Conservation (phyloP, 2,329 filamentous ascomycete genomes). For the Fusarium falciforme region DNA sequence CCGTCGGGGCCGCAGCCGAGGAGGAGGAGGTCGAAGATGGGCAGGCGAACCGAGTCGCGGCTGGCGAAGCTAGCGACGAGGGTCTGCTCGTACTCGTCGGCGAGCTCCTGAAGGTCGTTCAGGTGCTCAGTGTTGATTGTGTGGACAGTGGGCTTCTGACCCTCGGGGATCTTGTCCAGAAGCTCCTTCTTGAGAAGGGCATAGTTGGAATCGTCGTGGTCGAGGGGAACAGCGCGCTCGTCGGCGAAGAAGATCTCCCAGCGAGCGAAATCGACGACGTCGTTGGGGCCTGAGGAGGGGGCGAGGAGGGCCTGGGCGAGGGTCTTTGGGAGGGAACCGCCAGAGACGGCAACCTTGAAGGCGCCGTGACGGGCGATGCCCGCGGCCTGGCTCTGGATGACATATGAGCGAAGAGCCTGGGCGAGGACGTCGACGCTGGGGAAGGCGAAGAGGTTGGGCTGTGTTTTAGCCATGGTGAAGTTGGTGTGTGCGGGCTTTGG, state of each 20-base stretch:
- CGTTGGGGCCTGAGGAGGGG: conserved; percentile 61
- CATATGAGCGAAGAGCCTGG: conserved; percentile 80
- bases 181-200: conserved; percentile 86
- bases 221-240: conserved; percentile 92
- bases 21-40: conserved; percentile 93
- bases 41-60: conserved; percentile 92
- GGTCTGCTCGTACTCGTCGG: conserved; percentile 91
- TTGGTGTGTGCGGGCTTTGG: conserved; percentile 38
- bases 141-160: conserved; percentile 76
- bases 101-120: conserved; percentile 88
- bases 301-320: conserved; percentile 86
- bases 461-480: conserved; percentile 62
- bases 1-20: conserved; percentile 96
- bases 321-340: conserved; percentile 89
- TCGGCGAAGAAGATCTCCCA: conserved; percentile 99
- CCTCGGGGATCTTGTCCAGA: conserved; percentile 84
- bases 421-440: conserved; percentile 76
- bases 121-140: conserved; percentile 76
- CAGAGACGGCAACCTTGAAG: conserved; percentile 94
- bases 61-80: conserved; percentile 89
- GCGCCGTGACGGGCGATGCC: conserved; percentile 82
- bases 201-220: conserved; percentile 96
- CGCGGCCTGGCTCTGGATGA: conserved; percentile 83
- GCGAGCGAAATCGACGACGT: conserved; percentile 80
- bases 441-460: conserved; percentile 85